A percentile compares a stretch with the other conserved stretches of the same genome.
Conservation (phyloP, 2,329 filamentous ascomycete genomes). For the Raffaelea arxii region DNA sequence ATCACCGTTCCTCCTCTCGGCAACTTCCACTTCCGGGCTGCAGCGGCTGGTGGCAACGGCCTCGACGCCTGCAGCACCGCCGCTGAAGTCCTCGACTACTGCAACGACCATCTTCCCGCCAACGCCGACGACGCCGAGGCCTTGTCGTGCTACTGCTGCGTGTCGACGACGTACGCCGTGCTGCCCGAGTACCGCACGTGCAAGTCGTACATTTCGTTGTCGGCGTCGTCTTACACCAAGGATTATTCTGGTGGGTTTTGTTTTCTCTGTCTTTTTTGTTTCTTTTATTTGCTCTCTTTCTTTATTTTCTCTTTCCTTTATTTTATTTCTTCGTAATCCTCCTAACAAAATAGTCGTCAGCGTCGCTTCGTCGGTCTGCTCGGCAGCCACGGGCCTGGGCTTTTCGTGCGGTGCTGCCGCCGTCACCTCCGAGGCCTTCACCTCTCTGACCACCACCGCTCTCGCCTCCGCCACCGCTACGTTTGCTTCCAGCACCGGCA, state of each 20-base stretch:
- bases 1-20: background rate
- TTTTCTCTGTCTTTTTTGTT: too few relatives aligned
- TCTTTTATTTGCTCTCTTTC: background rate
- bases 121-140: conserved; percentile 4
- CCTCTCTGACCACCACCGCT: conserved; percentile 1
- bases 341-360: background rate
- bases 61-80: conserved; percentile 12
- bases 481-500: background rate
- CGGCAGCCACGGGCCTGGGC: conserved; percentile 1
- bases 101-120: conserved; percentile 7
- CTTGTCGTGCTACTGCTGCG: conserved; percentile 21
- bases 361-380: conserved; percentile 6
- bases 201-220: conserved; percentile 14
- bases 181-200: conserved; percentile 14
- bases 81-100: conserved; percentile 10
- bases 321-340: background rate
- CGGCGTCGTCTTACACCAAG: conserved; percentile 5
- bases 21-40: background rate
- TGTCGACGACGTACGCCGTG: conserved; percentile 6
- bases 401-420: conserved; percentile 5
- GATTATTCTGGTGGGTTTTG: conserved; percentile 7
- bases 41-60: conserved; percentile 3
- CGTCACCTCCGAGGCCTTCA: background rate
- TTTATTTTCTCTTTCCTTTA: background rate
- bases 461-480: background rate